Percentiles rank a stretch among this genome's conserved stretches.
Conservation (phyloP, 1,139 yeast genomes). For the Candida gigantensis region DNA sequence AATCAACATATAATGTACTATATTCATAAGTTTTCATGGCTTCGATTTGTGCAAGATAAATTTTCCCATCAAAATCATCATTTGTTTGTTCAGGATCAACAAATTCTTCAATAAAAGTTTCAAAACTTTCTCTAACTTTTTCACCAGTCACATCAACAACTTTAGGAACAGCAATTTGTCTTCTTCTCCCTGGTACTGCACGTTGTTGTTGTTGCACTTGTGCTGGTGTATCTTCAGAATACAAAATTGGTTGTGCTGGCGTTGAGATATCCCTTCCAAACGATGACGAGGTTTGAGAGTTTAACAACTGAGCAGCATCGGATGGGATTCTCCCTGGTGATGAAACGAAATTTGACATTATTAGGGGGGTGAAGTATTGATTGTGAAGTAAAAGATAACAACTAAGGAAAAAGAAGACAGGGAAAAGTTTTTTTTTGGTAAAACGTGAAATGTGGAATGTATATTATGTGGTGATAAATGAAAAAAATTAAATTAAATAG, state of each 20-base stretch:
- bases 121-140: constrained; percentile 89
- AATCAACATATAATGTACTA: constrained; percentile 82
- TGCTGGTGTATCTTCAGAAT: constrained; percentile 11
- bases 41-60: constrained; percentile 78
- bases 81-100: constrained; percentile 40
- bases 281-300: constrained; percentile 48
- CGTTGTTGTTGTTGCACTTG: constrained; percentile 18
- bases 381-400: background rate
- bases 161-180: constrained; percentile 72
- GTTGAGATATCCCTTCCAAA: constrained; percentile 34
- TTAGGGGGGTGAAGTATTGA: background rate
- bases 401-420: background rate
- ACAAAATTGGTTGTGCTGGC: constrained; percentile 16
- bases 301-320: constrained; percentile 45
- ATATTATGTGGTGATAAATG: background rate
- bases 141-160: constrained; percentile 93
- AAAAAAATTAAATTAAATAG: constrained; percentile 7
- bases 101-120: constrained; percentile 74
- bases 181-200: constrained; percentile 42
- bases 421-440: too few species aligned
- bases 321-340: constrained; percentile 50
- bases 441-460: background rate
- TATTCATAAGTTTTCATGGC: constrained; percentile 78
- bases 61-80: constrained; percentile 50
- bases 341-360: constrained; percentile 48